phyloP scores from a whole-genome alignment of 148 eudicot genomes.

The Chenopodium formosanum region DNA sequence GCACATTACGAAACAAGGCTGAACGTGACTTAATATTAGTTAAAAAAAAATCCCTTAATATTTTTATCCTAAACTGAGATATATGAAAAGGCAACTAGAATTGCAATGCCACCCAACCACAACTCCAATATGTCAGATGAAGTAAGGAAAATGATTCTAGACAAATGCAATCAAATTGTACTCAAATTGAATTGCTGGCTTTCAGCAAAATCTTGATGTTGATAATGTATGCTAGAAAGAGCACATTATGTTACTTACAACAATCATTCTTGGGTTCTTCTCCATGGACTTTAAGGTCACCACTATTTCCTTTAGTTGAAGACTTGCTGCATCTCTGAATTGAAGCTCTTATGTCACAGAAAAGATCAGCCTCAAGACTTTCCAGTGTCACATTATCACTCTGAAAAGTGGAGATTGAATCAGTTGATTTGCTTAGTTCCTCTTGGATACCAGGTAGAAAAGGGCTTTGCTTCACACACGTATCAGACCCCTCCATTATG shows the following conservation, averaged over 20 bases:
- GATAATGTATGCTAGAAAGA: background rate
- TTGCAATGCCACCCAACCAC: background rate
- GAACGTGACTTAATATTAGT: background rate
- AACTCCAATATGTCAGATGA: background rate
- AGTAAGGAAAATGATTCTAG: background rate
- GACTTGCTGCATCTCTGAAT: slow-evolving; percentile 70
- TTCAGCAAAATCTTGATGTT: background rate
- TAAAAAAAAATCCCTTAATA: background rate
- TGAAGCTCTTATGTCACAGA: slow-evolving; percentile 92
- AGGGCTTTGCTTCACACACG: slow-evolving; percentile 35
- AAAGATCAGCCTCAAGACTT: slow-evolving; percentile 76
- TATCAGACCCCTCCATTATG: slow-evolving; percentile 66
- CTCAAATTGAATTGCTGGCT: background rate
- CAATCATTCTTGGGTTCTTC: slow-evolving; percentile 30
- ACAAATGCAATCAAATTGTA: background rate
- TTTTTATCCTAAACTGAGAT: background rate
- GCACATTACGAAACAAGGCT: background rate
- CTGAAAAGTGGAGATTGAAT: slow-evolving; percentile 71
- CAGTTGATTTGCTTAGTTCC: slow-evolving; percentile 71
- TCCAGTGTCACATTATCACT: slow-evolving; percentile 78
- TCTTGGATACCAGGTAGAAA: slow-evolving; percentile 76
- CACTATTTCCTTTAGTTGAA: slow-evolving; percentile 30
- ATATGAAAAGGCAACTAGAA: slow-evolving; percentile 2
- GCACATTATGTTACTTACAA: slow-evolving; percentile 42
- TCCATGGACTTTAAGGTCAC: slow-evolving; percentile 19